Conservation (phyloP, 352 stramenopile genomes). For the Pythium scleroteichum region DNA sequence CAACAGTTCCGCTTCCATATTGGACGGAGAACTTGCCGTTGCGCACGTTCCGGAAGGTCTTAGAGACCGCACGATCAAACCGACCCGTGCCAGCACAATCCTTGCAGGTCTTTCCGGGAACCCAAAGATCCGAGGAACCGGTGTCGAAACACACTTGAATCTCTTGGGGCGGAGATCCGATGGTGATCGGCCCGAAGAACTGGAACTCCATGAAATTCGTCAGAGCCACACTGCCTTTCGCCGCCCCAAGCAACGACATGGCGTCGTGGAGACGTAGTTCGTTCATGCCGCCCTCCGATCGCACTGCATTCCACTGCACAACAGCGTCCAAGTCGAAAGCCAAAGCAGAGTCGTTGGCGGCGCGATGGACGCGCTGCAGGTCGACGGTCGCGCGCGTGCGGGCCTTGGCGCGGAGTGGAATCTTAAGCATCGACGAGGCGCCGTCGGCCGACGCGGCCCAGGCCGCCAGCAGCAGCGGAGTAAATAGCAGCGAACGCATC, state of each 20-base stretch:
- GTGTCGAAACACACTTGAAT: slow-evolving; percentile 83
- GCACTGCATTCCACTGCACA: slow-evolving; percentile 28
- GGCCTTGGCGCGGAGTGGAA: slow-evolving; percentile 36
- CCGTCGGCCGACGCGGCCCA: neutral
- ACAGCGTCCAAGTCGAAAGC: slow-evolving; percentile 17
- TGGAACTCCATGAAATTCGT: slow-evolving; percentile 87
- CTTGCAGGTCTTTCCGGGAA: slow-evolving; percentile 51
- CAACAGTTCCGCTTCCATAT: slow-evolving; percentile 77
- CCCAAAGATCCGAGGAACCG: slow-evolving; percentile 81
- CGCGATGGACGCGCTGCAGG: slow-evolving; percentile 42
- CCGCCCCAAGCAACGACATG: slow-evolving; percentile 35
- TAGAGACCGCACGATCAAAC: slow-evolving; percentile 52
- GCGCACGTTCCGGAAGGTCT: slow-evolving; percentile 40
- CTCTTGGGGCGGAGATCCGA: slow-evolving; percentile 70
- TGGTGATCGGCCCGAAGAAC: slow-evolving; percentile 68
- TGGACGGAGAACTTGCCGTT: slow-evolving; percentile 63
- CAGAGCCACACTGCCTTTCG: slow-evolving; percentile 42
- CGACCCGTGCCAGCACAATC: slow-evolving; percentile 55
- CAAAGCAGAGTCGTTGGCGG: neutral
- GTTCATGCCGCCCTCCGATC: slow-evolving; percentile 4
- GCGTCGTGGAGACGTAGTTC: slow-evolving; percentile 12
- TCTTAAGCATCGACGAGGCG: slow-evolving; percentile 32
- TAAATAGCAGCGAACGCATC: slow-evolving; percentile 6
- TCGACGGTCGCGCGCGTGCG: slow-evolving; percentile 31
- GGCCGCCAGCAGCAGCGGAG: slow-evolving; percentile 17